Percentiles rank a stretch among this genome's conserved stretches.
These are phyloP conservation scores for Pseudogymnoascus sp. DNA, from an alignment of 2,329 filamentous ascomycete species.

Conservation along the genomic window DNA sequence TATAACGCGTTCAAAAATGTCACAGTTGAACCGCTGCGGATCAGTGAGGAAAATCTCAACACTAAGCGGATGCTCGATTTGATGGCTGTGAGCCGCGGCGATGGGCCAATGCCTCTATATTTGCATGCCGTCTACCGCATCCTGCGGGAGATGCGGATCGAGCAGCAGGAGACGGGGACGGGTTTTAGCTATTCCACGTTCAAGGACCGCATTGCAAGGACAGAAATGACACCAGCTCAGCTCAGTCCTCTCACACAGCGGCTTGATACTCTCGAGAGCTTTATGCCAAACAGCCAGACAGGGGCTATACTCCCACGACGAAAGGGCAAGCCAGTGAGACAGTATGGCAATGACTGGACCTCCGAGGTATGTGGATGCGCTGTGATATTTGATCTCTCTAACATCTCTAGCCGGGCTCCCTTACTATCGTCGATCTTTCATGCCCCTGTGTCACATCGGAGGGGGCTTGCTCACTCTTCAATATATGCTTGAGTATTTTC, in stretches of 20 bases:
- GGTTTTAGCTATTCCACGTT: slow-evolving; percentile 41
- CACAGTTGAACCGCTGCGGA: slow-evolving; percentile 37
- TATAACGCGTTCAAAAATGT: slow-evolving; percentile 37
- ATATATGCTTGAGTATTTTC: slow-evolving; percentile 62
- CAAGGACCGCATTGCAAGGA: slow-evolving; percentile 27
- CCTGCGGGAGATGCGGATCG: slow-evolving; percentile 42
- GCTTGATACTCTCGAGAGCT: slow-evolving; percentile 56
- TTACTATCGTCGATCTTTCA: slow-evolving; percentile 66
- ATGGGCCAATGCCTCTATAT: slow-evolving; percentile 42
- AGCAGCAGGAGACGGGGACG: slow-evolving; percentile 25
- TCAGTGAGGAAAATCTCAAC: slow-evolving; percentile 43
- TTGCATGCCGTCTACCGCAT: slow-evolving; percentile 41
- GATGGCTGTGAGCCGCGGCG: slow-evolving; percentile 42
- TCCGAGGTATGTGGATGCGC: slow-evolving; percentile 13
- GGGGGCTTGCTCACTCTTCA: slow-evolving; percentile 65
- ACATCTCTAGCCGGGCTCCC: slow-evolving; percentile 35
- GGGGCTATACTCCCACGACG: not conserved
- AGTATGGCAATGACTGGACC: slow-evolving; percentile 20
- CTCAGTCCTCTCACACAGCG: slow-evolving; percentile 49
- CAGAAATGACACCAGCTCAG: slow-evolving; percentile 43
- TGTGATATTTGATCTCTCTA: not conserved
- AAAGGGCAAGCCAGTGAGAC: not conserved
- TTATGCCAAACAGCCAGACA: slow-evolving; percentile 39
- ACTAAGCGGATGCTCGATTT: slow-evolving; percentile 46
- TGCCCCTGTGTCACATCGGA: slow-evolving; percentile 63